Conservation (phyloP, 148 eudicot genomes). For the Heliamphora exappendiculata region DNA sequence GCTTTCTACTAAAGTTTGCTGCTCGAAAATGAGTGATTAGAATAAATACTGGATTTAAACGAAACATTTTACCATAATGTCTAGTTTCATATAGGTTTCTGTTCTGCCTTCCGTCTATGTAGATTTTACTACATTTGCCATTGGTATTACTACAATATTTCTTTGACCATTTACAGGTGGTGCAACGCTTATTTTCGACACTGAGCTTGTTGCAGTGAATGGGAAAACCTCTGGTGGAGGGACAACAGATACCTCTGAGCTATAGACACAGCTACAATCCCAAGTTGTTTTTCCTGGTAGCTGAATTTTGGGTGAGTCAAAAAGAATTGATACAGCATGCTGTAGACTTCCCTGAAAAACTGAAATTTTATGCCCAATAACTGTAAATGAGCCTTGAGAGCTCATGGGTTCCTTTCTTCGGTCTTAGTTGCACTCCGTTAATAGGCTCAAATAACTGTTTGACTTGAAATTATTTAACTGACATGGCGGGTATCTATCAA, state of each 20-base stretch:
- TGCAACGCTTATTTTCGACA: slow-evolving; percentile 86
- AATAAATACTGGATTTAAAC: not conserved
- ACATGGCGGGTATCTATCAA: no score
- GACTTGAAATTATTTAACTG: not conserved
- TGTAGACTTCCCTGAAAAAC: not conserved
- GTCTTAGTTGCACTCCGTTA: not conserved
- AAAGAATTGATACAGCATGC: not conserved
- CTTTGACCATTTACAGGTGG: slow-evolving; percentile 50
- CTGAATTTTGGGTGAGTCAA: not conserved
- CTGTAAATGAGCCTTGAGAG: not conserved
- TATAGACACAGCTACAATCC: slow-evolving; percentile 26
- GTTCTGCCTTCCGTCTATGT: not conserved
- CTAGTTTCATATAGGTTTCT: not conserved
- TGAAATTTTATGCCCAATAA: not conserved
- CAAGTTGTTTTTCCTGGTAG: not conserved
- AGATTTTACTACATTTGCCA: not conserved
- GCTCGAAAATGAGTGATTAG: not conserved
- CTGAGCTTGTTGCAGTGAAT: slow-evolving; percentile 83
- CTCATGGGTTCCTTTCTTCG: not conserved
- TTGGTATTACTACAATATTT: not conserved
- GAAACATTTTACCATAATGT: not conserved
- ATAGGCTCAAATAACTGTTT: not conserved
- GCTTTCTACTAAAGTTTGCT: not conserved
- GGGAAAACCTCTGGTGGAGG: slow-evolving; percentile 34
- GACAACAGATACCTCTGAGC: slow-evolving; percentile 39